Conservation (phyloP, 2,329 filamentous ascomycete genomes). For the Fusarium sp. region DNA sequence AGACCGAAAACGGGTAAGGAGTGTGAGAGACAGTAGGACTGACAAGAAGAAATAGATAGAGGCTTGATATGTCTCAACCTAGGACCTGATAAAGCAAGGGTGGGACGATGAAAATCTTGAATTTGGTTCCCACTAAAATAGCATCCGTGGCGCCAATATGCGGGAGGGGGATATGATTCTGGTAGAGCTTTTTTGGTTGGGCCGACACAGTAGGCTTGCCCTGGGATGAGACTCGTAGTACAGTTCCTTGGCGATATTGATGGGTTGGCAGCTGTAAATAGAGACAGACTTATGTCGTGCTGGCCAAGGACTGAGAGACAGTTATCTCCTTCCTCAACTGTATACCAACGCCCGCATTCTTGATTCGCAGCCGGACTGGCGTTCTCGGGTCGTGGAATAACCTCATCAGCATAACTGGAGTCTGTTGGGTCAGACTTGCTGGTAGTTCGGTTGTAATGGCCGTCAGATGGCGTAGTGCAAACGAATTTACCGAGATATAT, state of each 20-base stretch:
- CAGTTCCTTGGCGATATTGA: not conserved
- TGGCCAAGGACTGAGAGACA: not conserved
- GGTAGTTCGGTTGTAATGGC: not conserved
- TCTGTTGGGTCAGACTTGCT: not conserved
- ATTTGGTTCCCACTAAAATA: not conserved
- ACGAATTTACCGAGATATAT: not conserved
- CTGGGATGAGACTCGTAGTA: not conserved
- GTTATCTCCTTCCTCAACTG: not conserved
- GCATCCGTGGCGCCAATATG: not conserved
- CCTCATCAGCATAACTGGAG: not conserved
- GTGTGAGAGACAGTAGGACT: not conserved
- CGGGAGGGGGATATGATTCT: not conserved
- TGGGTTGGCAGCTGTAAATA: not conserved
- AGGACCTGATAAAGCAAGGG: not conserved
- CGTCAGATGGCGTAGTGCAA: not conserved
- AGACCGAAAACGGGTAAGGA: not conserved
- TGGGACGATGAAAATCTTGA: not conserved
- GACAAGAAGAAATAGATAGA: not conserved
- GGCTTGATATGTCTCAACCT: not conserved
- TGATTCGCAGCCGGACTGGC: accelerated
- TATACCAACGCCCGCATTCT: not conserved
- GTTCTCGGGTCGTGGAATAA: not conserved
- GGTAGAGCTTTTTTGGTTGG: not conserved
- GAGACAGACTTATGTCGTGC: not conserved
- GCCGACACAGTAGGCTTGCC: not conserved